Base-by-base conservation (phyloP, 2,329 filamentous ascomycete genomes). In the Penicillium occitanis region DNA sequence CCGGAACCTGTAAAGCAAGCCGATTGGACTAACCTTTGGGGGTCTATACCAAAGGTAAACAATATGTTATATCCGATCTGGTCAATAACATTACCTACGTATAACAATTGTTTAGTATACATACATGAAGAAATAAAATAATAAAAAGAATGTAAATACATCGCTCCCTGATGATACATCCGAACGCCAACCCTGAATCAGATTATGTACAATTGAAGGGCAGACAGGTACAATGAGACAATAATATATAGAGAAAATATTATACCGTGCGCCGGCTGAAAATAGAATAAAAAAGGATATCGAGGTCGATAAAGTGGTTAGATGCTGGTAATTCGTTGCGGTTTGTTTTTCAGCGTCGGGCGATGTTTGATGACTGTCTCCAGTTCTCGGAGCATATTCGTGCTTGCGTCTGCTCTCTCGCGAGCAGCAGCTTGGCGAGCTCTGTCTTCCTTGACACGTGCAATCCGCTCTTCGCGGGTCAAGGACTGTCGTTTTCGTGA, bases 381-480 rank as follows among this genome's bases (percentile, higher is more conserved):
- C 66, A 99, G 84, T 79, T 99, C 95, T 69, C 90, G 89, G 69
- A 99, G 85, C 92, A 99, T 97, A 71, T 90, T 92, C 51, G 89
- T 91, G 69, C 88, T 96, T 11, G 92, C 90, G 68, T 97, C 92
- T 53, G 88, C 83, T 73, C 90, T 90, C 71, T 93, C 91, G 64
- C 88, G 87, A 48, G 88, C 82, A 48, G 87, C 83, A 22, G 90
- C 90, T 74, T 91, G 91, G 69, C 87, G 87, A 63, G 88, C 88
- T 66, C 94, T 86, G 53, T 98, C 94, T 74, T 97, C 93, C 72
- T 91, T 90, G 83, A 97, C 93, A 78, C 91, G 94, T 51, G 85
- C 84, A 71, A 98, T 90, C 51, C 95, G 88, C 79, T 99, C 93
- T 73, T 97, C 93, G 73, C 94, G 84, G 0, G 91, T 92, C 70